A percentile compares a stretch with the other conserved stretches of the same genome.
Conservation (phyloP, 768 basidiomycete genomes). For the Lactarius tabidus region DNA sequence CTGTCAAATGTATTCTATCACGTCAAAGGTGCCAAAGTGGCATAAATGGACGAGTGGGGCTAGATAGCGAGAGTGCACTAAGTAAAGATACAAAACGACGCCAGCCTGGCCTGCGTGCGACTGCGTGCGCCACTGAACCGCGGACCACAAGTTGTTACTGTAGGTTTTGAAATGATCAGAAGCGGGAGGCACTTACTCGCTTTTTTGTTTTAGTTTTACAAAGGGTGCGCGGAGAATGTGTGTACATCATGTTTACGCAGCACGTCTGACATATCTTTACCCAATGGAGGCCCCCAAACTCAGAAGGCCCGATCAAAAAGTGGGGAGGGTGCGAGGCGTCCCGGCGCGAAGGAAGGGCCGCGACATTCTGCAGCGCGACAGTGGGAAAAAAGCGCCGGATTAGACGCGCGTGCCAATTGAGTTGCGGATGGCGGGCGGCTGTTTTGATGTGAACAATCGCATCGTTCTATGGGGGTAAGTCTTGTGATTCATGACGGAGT, state of each 20-base stretch:
- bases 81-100: neutral
- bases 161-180: neutral
- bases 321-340: neutral
- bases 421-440: neutral
- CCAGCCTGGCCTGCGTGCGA: too few relatives aligned
- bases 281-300: neutral
- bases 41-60: neutral
- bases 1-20: neutral
- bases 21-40: neutral
- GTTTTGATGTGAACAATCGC: neutral
- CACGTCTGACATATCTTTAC: neutral
- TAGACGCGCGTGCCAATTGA: neutral
- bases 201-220: too few relatives aligned
- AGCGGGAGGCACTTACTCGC: too few relatives aligned
- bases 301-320: neutral
- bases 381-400: neutral
- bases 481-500: neutral
- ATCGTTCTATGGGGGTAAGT: neutral
- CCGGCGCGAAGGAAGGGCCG: neutral
- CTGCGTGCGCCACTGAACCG: neutral
- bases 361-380: neutral
- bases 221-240: neutral
- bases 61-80: neutral
- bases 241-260: neutral
- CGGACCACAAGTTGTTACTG: too few relatives aligned